A percentile compares a stretch with the other conserved stretches of the same genome.
Evolutionary conservation across 768 basidiomycete genomes (phyloP).

Genomic region (Boletellus ananas): DNA sequence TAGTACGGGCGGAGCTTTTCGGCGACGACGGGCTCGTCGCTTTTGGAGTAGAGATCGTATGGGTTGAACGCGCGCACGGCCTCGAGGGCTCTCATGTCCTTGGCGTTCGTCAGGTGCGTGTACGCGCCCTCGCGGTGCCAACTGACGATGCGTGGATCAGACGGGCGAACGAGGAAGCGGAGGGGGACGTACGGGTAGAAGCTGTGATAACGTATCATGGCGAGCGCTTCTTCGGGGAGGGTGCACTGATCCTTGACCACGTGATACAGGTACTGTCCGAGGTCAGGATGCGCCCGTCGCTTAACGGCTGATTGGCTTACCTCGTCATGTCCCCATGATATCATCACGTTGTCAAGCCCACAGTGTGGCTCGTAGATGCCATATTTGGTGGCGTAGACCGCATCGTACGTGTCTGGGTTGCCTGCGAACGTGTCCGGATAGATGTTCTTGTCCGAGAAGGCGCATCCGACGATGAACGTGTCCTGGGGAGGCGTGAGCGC

Average conservation of each 20-base stretch:
- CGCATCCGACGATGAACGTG: constrained; percentile 81
- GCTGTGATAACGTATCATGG: constrained; percentile 93
- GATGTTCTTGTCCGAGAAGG: constrained; percentile 79
- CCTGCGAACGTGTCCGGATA: constrained; percentile 73
- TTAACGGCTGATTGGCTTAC: constrained; percentile 37
- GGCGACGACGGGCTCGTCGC: constrained; percentile 61
- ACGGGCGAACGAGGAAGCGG: not conserved
- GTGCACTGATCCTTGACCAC: constrained; percentile 79
- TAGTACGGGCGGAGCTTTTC: constrained; percentile 79
- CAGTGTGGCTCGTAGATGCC: constrained; percentile 79
- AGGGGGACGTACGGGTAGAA: constrained; percentile 69
- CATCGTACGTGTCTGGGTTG: constrained; percentile 67
- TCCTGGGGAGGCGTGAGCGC: constrained; percentile 37
- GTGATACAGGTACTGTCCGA: constrained; percentile 69
- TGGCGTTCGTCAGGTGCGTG: constrained; percentile 69
- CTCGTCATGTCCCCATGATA: constrained; percentile 92
- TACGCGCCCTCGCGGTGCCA: constrained; percentile 93
- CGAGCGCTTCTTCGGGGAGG: constrained; percentile 76
- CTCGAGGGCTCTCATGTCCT: constrained; percentile 57
- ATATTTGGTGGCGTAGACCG: constrained; percentile 63
- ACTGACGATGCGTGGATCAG: constrained; percentile 26
- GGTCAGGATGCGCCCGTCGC: constrained; percentile 3
- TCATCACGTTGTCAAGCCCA: constrained; percentile 82
- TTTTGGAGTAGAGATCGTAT: constrained; percentile 92
- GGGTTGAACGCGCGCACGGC: constrained; percentile 90